Evolutionary conservation across 2,329 filamentous ascomycete species (phyloP), one percentile per base, ranked within the genome.

Genomic region (Diaporthe capsici): DNA sequence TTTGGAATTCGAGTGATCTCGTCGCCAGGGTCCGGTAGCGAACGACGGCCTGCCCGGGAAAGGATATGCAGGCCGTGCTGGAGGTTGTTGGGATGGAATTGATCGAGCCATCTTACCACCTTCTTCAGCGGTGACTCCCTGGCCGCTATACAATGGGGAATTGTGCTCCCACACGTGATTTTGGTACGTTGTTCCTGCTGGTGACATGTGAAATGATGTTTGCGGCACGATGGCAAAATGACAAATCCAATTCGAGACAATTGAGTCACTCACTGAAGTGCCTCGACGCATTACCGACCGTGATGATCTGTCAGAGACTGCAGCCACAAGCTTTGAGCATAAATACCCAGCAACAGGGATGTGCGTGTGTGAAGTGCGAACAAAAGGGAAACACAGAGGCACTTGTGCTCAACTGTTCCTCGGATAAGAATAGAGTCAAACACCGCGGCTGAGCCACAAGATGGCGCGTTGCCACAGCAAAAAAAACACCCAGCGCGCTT

Each of bases 391-490:
- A 25, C 47, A 31, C 47, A 20, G 49, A 28, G 17, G 47, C 34
- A 68, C 22, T 53, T 68, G 65, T 49, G 65, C 49, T 53, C 34
- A 28, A 51, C 28, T 68, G 44, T 28, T 13, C 10, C 7, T 68
- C 39, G 47, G 49, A 53, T 31, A 13, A 53, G 47, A 68, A 68
- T 68, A 68, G 65, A 68, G 47, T 68, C 65, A 68, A 53, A 68
- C 65, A 42, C 65, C 65, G 47, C 34, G 47, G 22, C 47, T 53
- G 65, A 68, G 47, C 65, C 65, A 68, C 65, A 53, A 20, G 47
- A 53, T 68, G 34, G 47, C 34, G 49, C 65, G 65, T 68, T 37
- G 65, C 34, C 47, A 65, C 42, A 28, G 42, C 31, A 15, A n/a
- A 39, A 37, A 6, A 12, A 70, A 3, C 49, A 37, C 25, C 37